Conservation (phyloP, 768 basidiomycete genomes). For the Phylloporus sp. region DNA sequence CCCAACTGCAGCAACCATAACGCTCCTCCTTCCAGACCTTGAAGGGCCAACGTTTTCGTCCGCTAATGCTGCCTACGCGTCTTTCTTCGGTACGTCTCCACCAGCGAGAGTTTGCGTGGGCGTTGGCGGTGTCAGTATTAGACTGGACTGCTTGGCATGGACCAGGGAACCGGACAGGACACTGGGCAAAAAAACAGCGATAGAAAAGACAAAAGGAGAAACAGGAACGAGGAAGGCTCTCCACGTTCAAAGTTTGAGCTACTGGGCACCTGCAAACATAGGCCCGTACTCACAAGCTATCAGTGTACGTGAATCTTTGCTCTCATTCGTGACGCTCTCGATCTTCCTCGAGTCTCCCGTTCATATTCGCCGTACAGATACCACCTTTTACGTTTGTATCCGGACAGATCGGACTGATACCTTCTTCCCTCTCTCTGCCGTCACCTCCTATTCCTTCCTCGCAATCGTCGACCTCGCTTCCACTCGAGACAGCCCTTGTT, state of each 20-base stretch:
- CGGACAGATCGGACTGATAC: conserved; percentile 91
- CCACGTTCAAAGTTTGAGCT: conserved; percentile 94
- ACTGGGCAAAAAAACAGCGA: conserved; percentile 9
- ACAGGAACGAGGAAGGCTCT: conserved; percentile 55
- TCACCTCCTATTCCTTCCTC: conserved; percentile 35
- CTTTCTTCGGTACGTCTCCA: conserved; percentile 86
- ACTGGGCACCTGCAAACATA: conserved; percentile 99
- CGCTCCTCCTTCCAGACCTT: conserved; percentile 80
- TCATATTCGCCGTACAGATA: conserved; percentile 43
- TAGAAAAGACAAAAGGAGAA: conserved; percentile 24
- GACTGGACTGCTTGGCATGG: conserved; percentile 82
- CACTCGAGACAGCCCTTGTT: conserved; percentile 66
- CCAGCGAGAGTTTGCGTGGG: conserved; percentile 94
- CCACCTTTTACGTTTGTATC: conserved; percentile 81
- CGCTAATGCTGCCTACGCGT: conserved; percentile 75
- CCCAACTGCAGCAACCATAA: conserved; percentile 55
- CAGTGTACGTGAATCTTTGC: conserved; percentile 45
- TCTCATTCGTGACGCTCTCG: neutral
- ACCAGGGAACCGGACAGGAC: conserved; percentile 13
- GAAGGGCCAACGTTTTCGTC: conserved; percentile 55
- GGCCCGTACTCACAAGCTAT: conserved; percentile 97
- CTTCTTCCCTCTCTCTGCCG: conserved; percentile 68
- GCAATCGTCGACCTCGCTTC: conserved; percentile 32
- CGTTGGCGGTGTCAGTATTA: conserved; percentile 57
- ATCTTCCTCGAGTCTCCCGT: neutral